These are phyloP conservation scores for Arabidopsis thaliana DNA, from an alignment of 345 rosid genomes.

Conservation along the genomic window DNA sequence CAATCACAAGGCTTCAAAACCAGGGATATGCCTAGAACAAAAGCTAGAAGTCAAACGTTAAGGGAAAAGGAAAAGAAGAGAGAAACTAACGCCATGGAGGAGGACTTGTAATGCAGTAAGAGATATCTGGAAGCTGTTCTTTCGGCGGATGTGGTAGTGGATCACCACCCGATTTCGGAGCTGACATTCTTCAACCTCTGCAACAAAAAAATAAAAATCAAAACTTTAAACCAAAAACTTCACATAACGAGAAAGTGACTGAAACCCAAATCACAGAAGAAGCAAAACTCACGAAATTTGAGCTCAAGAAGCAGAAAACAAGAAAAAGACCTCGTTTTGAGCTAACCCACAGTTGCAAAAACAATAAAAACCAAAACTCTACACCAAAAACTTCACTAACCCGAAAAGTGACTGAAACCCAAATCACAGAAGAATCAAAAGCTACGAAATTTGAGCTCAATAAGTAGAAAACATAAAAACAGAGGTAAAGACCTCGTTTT, in stretches of 20 bases:
- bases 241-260: neutral
- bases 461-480: too few relatives aligned
- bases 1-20: constrained; percentile 37
- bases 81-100: constrained; percentile 96
- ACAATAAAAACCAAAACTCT: constrained; percentile 22
- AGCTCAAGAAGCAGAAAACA: neutral
- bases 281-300: constrained; percentile 1
- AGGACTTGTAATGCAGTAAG: constrained; percentile 89
- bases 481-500: too few relatives aligned
- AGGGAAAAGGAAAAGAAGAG: constrained; percentile 41
- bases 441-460: neutral
- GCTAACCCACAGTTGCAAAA: neutral
- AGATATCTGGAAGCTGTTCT: constrained; percentile 82
- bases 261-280: constrained; percentile 46
- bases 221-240: constrained; percentile 32
- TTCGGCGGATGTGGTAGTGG: constrained; percentile 71
- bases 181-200: constrained; percentile 54
- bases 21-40: constrained; percentile 45
- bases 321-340: neutral
- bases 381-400: constrained; percentile 8
- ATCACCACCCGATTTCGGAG: constrained; percentile 52
- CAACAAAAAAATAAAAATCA: constrained; percentile 4
- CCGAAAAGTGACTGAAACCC: constrained; percentile 9
- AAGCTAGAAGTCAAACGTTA: constrained; percentile 28
- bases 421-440: constrained; percentile 45